Evolutionary conservation across 2,329 filamentous ascomycete genomes (phyloP).

Genomic region (Raffaelea ambrosiae): DNA sequence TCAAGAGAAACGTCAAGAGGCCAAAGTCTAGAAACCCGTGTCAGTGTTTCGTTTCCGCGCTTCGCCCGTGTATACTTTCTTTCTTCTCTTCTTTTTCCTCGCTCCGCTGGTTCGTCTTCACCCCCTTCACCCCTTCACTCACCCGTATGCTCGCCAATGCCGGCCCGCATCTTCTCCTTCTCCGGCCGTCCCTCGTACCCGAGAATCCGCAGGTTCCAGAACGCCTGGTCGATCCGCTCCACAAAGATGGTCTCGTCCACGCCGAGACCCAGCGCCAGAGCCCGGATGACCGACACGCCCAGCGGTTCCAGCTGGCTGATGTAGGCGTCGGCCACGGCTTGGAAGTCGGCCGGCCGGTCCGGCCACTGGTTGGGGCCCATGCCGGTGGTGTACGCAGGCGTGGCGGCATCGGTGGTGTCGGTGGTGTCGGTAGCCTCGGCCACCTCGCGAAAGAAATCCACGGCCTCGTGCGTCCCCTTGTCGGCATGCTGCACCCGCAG

Average conservation of each 20-base stretch:
- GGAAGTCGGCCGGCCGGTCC: background rate
- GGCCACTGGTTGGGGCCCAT: constrained; percentile 6
- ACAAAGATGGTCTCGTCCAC: constrained; percentile 4
- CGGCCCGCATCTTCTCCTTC: background rate
- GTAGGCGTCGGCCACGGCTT: constrained; percentile 2
- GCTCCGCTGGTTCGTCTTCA: no score
- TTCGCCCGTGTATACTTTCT: no score
- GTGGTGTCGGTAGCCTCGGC: rapidly evolving
- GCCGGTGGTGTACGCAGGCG: background rate
- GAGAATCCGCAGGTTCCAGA: constrained; percentile 7
- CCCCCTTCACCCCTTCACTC: no score
- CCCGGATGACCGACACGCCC: constrained; percentile 1
- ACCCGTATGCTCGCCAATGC: constrained; percentile 7
- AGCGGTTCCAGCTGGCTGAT: background rate
- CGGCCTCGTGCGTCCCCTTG: constrained; percentile 5
- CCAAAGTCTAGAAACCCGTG: no score
- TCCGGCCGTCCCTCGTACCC: constrained; percentile 3
- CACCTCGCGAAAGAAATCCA: constrained; percentile 4
- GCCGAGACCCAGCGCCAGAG: background rate
- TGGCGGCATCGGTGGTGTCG: background rate
- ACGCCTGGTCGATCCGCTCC: constrained; percentile 4
- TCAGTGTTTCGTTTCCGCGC: no score
- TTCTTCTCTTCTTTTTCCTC: no score
- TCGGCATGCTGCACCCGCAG: constrained; percentile 2
- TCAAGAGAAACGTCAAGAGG: constrained; percentile 4